phyloP scores from a whole-genome alignment of 768 basidiomycete genomes.

The Suillus alpinus region DNA sequence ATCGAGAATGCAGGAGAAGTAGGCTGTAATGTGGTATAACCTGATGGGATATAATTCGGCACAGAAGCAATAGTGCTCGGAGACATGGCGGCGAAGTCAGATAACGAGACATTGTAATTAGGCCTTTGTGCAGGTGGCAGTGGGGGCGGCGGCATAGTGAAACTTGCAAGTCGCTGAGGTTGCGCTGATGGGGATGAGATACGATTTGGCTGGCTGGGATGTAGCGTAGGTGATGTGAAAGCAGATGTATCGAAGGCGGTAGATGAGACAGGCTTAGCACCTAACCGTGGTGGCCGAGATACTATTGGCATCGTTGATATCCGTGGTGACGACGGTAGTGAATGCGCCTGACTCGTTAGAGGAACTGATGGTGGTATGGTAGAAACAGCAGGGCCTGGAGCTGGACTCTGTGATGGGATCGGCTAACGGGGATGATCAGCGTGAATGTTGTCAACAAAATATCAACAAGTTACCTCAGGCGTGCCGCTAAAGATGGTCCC shows the following conservation, averaged over 20 bases:
- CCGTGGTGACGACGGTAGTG: conserved; percentile 39
- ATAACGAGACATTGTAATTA: conserved; percentile 57
- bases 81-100: conserved; percentile 25
- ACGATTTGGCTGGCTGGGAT: conserved; percentile 18
- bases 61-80: conserved; percentile 12
- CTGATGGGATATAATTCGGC: conserved; percentile 14
- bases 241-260: conserved; percentile 32
- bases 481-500: conserved; percentile 65
- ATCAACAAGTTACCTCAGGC: conserved; percentile 20
- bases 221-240: conserved; percentile 22
- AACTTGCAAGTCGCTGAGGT: conserved; percentile 13
- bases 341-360: conserved; percentile 27
- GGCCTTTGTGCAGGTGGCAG: conserved; percentile 35
- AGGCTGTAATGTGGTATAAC: conserved; percentile 15
- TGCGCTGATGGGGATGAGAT: conserved; percentile 21
- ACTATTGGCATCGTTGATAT: conserved; percentile 27
- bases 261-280: conserved; percentile 34
- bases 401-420: conserved; percentile 20
- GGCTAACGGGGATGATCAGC: background rate
- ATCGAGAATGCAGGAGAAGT: conserved; percentile 22
- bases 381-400: conserved; percentile 15
- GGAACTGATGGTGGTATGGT: background rate
- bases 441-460: conserved; percentile 4
- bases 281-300: conserved; percentile 39
- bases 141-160: conserved; percentile 8